Percentiles rank a stretch among this genome's conserved stretches.
Evolutionary conservation across 140 eudicot genomes (phyloP).

Genomic region (Oenanthe javanica): DNA sequence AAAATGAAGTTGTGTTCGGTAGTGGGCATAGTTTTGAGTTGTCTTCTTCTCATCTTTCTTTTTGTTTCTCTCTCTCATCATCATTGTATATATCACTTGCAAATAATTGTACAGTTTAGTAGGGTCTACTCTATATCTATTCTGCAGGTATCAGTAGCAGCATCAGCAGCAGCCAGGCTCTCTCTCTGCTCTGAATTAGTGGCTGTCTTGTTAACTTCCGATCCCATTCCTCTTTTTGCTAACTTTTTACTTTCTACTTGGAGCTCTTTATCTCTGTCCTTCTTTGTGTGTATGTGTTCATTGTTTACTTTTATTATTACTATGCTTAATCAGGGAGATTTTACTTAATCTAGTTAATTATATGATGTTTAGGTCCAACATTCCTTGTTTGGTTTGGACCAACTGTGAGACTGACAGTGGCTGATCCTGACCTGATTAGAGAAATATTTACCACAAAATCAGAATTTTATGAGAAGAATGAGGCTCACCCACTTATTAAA

Average conservation of each 20-base stretch:
- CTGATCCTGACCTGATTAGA: slow-evolving; percentile 44
- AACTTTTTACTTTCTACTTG: slow-evolving; percentile 6
- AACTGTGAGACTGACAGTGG: slow-evolving; percentile 36
- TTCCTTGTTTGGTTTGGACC: slow-evolving; percentile 64
- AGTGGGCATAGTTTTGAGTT: slow-evolving; percentile 11
- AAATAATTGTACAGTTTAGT: slow-evolving; percentile 4
- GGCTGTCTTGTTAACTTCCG: slow-evolving; percentile 6
- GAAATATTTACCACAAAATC: slow-evolving; percentile 35
- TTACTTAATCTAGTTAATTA: background rate
- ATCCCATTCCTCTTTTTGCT: slow-evolving; percentile 11
- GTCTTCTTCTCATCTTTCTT: slow-evolving; percentile 11
- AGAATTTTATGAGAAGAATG: slow-evolving; percentile 44
- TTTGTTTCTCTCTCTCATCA: slow-evolving; percentile 4
- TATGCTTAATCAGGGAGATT: background rate
- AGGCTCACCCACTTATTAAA: slow-evolving; percentile 42
- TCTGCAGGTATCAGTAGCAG: slow-evolving; percentile 7
- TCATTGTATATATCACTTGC: background rate
- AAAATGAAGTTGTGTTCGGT: slow-evolving; percentile 11
- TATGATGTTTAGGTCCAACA: slow-evolving; percentile 30
- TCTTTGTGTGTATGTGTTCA: background rate
- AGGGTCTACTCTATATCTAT: slow-evolving; percentile 10
- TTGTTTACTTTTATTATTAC: background rate
- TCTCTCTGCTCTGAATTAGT: background rate
- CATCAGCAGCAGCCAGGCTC: background rate
- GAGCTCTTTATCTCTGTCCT: background rate